Base-by-base conservation (phyloP, 202 grass and related monocot species). In the Setaria italica region DNA sequence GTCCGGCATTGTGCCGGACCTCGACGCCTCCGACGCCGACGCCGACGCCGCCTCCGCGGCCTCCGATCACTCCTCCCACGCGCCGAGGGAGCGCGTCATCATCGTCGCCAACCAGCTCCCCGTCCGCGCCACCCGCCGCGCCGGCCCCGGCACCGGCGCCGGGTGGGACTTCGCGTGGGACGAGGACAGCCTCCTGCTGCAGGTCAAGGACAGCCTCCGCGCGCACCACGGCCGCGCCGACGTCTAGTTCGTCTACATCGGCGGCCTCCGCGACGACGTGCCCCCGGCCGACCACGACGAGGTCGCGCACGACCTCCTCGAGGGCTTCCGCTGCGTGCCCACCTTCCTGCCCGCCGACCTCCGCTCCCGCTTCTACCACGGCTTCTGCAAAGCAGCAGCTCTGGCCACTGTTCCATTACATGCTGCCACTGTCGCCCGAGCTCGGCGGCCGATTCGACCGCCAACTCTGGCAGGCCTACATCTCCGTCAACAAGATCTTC, bases 361-460 rank as follows among this genome's bases (percentile, higher is more conserved):
- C 71, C 84, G 48, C 8, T 85, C 90, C 9, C 82, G 84, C 25
- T 97, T 97, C 90, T 97, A 97, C 84, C 92, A 91, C 37, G 95
- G 95, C 12, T 97, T 97, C 89, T 97, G 95, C 86, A 97, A 97
- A 97, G 80, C 95, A 97, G 84, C 95, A 97, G 86, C 90, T 97
- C 54, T 97, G 95, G 94, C 94, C 94, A 71, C 86, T 97, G 82
- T 97, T 97, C 86, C 94, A 97, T 88, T 97, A 97, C 92, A 94
- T 97, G 94, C 92, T 97, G 42, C 94, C 94, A 19, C 90, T 97
- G 30, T 97, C 94, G 66, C 94, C 92, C 3, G 94, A 94, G 64
- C 90, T 97, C 34, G 94, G 94, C 6, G 94, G 94, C 43, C 90
- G 94, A 34, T 97, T 97, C 55, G 94, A 97, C 78, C 89, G 94